phyloP scores from a whole-genome alignment of 106 monocot species.

The Agapanthus africanus region DNA sequence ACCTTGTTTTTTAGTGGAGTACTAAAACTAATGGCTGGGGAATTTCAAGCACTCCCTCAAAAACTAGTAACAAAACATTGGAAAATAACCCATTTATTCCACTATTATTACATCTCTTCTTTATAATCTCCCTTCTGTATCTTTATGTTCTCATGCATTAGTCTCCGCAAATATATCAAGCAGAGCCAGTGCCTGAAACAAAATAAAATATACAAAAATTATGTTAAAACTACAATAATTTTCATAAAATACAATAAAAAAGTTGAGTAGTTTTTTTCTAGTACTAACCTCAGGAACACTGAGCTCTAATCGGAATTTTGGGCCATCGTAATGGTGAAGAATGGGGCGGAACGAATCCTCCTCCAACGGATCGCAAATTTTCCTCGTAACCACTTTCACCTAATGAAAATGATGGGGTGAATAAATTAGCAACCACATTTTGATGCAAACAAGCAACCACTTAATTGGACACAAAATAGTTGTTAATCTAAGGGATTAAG shows the following conservation, averaged over 20 bases:
- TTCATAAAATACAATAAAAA: neutral
- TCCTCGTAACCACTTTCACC: slow-evolving; percentile 82
- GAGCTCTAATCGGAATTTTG: slow-evolving; percentile 92
- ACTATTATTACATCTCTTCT: no score
- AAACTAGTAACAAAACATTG: no score
- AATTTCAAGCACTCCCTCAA: no score
- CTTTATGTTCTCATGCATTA: slow-evolving; percentile 23
- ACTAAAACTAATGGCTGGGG: no score
- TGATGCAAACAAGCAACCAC: neutral
- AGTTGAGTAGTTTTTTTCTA: no score
- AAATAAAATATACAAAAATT: neutral
- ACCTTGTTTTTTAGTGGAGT: no score
- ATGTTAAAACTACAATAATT: neutral
- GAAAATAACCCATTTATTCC: no score
- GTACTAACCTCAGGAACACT: slow-evolving; percentile 58
- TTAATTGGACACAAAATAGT: no score
- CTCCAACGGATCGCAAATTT: slow-evolving; percentile 72
- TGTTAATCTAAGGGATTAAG: neutral
- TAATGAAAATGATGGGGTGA: slow-evolving; percentile 11
- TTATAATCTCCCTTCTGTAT: no score
- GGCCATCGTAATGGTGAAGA: slow-evolving; percentile 97
- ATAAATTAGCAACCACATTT: neutral
- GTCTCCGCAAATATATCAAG: slow-evolving; percentile 53
- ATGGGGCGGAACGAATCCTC: slow-evolving; percentile 89
- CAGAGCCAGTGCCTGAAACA: slow-evolving; percentile 40